phyloP scores from a whole-genome alignment of 257 asterid species.

The Orobanche coerulescens region DNA sequence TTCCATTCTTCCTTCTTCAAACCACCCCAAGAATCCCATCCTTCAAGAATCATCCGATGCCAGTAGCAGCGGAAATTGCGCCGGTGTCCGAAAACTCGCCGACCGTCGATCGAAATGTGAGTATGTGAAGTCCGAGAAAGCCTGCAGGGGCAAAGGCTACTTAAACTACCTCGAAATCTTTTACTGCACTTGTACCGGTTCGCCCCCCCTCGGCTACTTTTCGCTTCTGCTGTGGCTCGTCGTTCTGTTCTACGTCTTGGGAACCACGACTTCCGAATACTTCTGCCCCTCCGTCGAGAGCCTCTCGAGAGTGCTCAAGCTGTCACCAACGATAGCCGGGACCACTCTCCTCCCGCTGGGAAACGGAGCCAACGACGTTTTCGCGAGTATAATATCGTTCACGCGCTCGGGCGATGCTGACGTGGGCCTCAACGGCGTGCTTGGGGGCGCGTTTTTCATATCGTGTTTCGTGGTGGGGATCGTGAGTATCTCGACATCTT shows the following conservation, averaged over 20 bases:
- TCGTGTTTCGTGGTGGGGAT: conserved; percentile 67
- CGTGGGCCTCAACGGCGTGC: conserved; percentile 60
- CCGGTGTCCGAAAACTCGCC: conserved; percentile 19
- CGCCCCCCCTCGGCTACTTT: conserved; percentile 35
- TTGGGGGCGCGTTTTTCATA: conserved; percentile 78
- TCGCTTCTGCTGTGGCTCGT: conserved; percentile 46
- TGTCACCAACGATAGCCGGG: conserved; percentile 74
- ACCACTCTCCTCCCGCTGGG: conserved; percentile 83
- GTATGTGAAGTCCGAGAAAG: conserved; percentile 29
- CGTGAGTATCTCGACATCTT: conserved; percentile 38
- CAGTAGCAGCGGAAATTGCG: conserved; percentile 33
- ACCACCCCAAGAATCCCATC: background rate
- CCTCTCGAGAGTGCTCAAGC: conserved; percentile 40
- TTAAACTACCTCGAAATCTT: conserved; percentile 53
- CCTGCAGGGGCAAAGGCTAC: conserved; percentile 47
- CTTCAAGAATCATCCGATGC: background rate
- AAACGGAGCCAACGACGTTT: conserved; percentile 77
- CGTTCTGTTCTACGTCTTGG: conserved; percentile 52
- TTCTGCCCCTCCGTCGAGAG: conserved; percentile 61
- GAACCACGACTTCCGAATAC: conserved; percentile 64
- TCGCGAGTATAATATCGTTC: conserved; percentile 52
- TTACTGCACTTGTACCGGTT: conserved; percentile 36
- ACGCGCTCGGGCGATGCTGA: conserved; percentile 46
- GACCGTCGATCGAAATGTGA: conserved; percentile 38
- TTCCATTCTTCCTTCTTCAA: conserved; percentile 14